Base-by-base conservation (phyloP, 2,329 filamentous ascomycete genomes). In the Aureobasidium musti region DNA sequence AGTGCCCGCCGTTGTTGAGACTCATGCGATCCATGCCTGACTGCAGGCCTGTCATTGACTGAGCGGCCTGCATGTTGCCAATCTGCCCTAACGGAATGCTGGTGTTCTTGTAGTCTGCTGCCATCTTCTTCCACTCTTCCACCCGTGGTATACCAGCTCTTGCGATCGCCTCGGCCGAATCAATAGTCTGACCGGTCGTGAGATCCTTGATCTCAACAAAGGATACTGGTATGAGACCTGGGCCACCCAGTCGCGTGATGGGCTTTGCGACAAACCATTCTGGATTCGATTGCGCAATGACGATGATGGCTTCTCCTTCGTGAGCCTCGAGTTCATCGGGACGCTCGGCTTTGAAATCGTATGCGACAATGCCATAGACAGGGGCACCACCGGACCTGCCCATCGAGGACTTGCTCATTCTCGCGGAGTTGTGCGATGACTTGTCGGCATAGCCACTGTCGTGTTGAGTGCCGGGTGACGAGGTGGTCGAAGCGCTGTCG, bases 111-210 rank as follows among this genome's bases (percentile, higher is more conserved):
- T 99, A 99, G 70, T 97, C 94, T 66, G 94, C 94, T 0, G 95
- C 93, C 92, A 97, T 97, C 80, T 96, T 96, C 82, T 99, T 99
- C 95, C 95, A 99, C 74, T 99, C 95, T 76, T 99, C 95, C 3
- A 99, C 95, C 73, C 89, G 90, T 14, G 95, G 95, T 8, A 99
- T 93, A 23, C 94, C 93, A 1, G 95, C 95, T 72, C 89, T 88
- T 72, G 87, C 87, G 66, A 99, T 91, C 1, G 95, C 94, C 35
- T 93, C 93, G 30, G 91, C 83, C 0, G 94, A 87, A 77, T 98
- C 92, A 1, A 97, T 92, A 0, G 93, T 85, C 71, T 91, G 87
- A 60, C 94, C 92, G 0, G 91, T 92, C 5, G 88, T 87, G 90
- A 97, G 97, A 77, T 98, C 95, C 76, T 92, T 86, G 72, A 99